Base-by-base conservation (phyloP, 768 basidiomycete genomes). In the Hypsizygus marmoreus region DNA sequence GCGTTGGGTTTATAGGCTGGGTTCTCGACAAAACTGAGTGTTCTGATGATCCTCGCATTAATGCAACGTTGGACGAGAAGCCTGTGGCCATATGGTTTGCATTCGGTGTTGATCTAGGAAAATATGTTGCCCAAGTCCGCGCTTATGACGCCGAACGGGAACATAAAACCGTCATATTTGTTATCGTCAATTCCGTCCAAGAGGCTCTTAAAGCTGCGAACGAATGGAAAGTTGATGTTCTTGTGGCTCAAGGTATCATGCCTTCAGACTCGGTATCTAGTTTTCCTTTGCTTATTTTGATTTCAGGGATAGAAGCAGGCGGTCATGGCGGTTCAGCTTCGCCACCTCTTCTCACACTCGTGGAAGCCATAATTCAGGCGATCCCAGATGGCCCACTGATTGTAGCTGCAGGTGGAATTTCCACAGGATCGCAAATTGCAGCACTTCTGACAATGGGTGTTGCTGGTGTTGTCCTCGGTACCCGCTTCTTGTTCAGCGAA, bases 31-130 rank as follows among this genome's bases (percentile, higher is more conserved):
- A n/a, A n/a, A n/a, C n/a, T n/a, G n/a, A n/a, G n/a, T n/a, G n/a
- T n/a, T 57, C 64, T 8, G 65, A 66, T 2, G 63, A 67, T 20
- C 63, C 61, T 5, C 40, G 73, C 22, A 58, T 83, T 13, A 58
- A 62, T 7, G 59, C 61, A 12, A 67, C 74, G n/a, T 70, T 83
- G 24, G 73, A 70, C 39, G 65, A 69, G 40, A 56, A 63, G 2
- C 75, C 81, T 6, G 64, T 59, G 2, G 76, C 79, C 1, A 60
- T 86, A 38, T 86, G 82, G 81, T 67, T 86, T 26, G 72, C 80
- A 0, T 84, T 83, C 51, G 82, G 82, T 2, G 54, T 60, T 6
- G 61, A 77, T 51, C 55, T 80, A 11, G 61, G 65, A 12, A 59
- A 68, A 34, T 84, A 83, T 73, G 68, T 82, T 29, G 49, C 65